A percentile compares a stretch with the other conserved stretches of the same genome.
Conservation (phyloP, 2,329 filamentous ascomycete genomes). For the Botrytis sinoallii region DNA sequence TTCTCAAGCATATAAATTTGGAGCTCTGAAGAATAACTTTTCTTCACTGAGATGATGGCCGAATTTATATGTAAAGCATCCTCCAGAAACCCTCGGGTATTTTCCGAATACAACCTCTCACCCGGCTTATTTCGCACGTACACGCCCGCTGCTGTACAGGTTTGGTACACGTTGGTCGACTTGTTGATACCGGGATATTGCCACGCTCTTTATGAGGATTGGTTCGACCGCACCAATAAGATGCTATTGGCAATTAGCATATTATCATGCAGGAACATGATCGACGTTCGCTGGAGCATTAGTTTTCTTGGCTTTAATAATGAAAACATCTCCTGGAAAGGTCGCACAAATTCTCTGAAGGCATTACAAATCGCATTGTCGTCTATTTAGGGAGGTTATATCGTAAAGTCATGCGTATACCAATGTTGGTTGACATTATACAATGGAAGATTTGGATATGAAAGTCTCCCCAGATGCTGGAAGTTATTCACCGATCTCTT, state of each 20-base stretch:
- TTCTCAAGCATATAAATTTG: not conserved
- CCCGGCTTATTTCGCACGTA: slow-evolving; percentile 2
- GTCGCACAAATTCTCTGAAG: not conserved
- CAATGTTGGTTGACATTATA: not conserved
- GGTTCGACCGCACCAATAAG: not conserved
- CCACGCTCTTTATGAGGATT: slow-evolving; percentile 15
- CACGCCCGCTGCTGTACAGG: slow-evolving; percentile 7
- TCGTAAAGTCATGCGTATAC: not conserved
- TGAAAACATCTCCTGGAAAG: not conserved
- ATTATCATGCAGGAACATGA: slow-evolving; percentile 11
- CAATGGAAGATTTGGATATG: not conserved
- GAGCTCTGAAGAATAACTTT: not conserved
- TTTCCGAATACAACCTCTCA: not conserved
- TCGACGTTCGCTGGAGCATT: not conserved
- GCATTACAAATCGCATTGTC: not conserved
- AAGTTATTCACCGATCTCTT: not conserved
- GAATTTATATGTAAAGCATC: not conserved
- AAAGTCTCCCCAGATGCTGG: not conserved
- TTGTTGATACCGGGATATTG: slow-evolving; percentile 7
- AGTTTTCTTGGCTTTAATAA: not conserved
- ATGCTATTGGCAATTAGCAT: not conserved
- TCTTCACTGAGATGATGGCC: not conserved
- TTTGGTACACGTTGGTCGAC: not conserved
- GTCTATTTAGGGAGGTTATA: not conserved
- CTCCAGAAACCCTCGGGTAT: not conserved